Base-by-base conservation (phyloP, 2,329 filamentous ascomycete genomes). In the Aaosphaeria pasadenensis region DNA sequence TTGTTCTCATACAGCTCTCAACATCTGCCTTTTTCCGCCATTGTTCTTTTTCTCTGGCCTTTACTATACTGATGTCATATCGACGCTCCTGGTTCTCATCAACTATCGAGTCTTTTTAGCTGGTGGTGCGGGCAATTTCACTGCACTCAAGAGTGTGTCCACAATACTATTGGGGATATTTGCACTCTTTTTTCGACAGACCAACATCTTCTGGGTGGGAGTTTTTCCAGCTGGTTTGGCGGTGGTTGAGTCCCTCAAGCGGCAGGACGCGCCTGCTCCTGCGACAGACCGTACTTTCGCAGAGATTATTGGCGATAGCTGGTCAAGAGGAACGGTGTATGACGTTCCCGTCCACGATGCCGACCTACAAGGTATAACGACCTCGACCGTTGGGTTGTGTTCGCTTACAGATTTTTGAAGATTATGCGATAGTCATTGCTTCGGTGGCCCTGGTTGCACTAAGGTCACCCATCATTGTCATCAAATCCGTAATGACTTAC, bases 1-100 rank as follows among this genome's bases (percentile, higher is more conserved):
- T 36, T 59, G 69, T 4, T 64, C 80, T 29, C 83, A 89, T 57
- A 84, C 83, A 0, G 87, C 86, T 3, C 63, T 94, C 56, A 96
- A 96, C 56, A 82, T 95, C 38, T 84, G 84, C 13, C 75, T 96
- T 0, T 96, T 97, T 53, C 94, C 94, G 0, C 83, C 91, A 0
- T 69, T 99, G 1, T 96, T 96, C 77, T 99, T 99, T 78, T 99
- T 99, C 71, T 94, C 90, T 0, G 91, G 84, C 0, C 76, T 99
- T 6, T 99, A 95, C 70, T 99, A 99, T 69, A 99, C 94, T 0
- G 94, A 99, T 68, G 81, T 96, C 3, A 78, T 88, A 44, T 95
- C 92, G 0, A 88, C 91, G 0, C 75, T 88, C 6, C 78, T 84
- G 1, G 89, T 96, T 0, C 72, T 96, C 6, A 66, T 83, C 2